phyloP scores from a whole-genome alignment of 768 basidiomycete genomes.

The Mycena rebaudengoi region DNA sequence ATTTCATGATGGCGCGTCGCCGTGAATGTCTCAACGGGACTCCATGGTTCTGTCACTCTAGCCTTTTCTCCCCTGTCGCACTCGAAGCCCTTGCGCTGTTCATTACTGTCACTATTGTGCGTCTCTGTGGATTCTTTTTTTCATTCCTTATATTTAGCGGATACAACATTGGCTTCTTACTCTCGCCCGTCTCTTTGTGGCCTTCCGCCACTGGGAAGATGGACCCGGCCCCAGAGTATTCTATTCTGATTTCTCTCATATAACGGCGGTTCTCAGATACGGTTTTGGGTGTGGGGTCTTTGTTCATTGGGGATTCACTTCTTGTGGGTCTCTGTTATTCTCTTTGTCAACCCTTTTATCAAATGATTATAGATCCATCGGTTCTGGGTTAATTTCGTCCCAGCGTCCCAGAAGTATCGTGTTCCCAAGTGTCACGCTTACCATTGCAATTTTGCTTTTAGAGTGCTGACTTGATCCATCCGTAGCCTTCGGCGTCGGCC shows the following conservation, averaged over 20 bases:
- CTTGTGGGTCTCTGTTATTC: background rate
- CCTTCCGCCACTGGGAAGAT: background rate
- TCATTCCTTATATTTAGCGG: background rate
- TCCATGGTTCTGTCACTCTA: background rate
- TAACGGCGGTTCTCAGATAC: slow-evolving; percentile 4
- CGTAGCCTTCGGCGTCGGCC: slow-evolving; percentile 2
- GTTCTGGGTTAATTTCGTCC: background rate
- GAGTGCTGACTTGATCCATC: background rate
- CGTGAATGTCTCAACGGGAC: background rate
- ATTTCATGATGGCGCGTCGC: background rate
- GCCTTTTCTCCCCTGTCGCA: background rate
- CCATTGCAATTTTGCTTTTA: too few relatives aligned
- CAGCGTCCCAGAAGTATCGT: background rate
- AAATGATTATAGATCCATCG: background rate
- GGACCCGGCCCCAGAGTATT: background rate
- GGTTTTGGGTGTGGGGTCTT: background rate
- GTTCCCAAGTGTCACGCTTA: background rate
- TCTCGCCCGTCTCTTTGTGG: background rate
- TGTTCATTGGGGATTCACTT: background rate
- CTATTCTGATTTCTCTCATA: slow-evolving; percentile 3
- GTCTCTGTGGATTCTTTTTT: background rate
- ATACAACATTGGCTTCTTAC: slow-evolving; percentile 11
- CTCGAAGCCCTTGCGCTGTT: slow-evolving; percentile 1
- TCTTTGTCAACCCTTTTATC: background rate
- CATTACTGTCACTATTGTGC: background rate